These are phyloP conservation scores for Hyaloperonospora brassicae DNA, from an alignment of 352 stramenopile genomes.

Conservation along the genomic window DNA sequence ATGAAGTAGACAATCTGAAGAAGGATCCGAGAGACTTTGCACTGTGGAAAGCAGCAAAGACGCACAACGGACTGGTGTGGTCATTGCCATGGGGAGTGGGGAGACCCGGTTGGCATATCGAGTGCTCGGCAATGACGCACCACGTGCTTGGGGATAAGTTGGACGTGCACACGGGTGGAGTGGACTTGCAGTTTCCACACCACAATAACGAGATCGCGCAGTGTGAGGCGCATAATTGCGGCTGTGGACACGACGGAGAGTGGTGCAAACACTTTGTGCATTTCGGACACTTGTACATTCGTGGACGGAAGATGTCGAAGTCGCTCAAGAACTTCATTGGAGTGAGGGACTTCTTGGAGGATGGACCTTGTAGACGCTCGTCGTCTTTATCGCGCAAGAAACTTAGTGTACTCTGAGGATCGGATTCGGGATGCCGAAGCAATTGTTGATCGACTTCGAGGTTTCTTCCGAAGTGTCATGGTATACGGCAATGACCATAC, in stretches of 20 bases:
- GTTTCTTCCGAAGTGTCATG: constrained; percentile 56
- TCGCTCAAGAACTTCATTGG: constrained; percentile 98
- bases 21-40: constrained; percentile 90
- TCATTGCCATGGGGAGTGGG: constrained; percentile 22
- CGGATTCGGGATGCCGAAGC: constrained; percentile 59
- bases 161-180: constrained; percentile 92
- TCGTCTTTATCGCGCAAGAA: constrained; percentile 71
- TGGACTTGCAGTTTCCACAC: constrained; percentile 90
- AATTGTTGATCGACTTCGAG: constrained; percentile 41
- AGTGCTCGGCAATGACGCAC: constrained; percentile 94
- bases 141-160: constrained; percentile 88
- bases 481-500: constrained; percentile 25
- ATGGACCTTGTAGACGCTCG: constrained; percentile 77
- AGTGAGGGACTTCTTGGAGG: constrained; percentile 82
- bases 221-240: constrained; percentile 61
- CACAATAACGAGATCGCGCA: constrained; percentile 88
- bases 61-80: constrained; percentile 47
- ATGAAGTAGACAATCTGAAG: constrained; percentile 68
- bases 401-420: constrained; percentile 73
- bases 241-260: constrained; percentile 23
- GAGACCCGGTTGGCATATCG: constrained; percentile 92
- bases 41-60: constrained; percentile 92
- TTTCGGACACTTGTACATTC: constrained; percentile 95
- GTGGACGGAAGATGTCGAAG: constrained; percentile 98
- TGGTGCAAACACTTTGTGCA: constrained; percentile 97